phyloP scores from a whole-genome alignment of 495 filamentous ascomycete species.

The Parathielavia appendiculata region DNA sequence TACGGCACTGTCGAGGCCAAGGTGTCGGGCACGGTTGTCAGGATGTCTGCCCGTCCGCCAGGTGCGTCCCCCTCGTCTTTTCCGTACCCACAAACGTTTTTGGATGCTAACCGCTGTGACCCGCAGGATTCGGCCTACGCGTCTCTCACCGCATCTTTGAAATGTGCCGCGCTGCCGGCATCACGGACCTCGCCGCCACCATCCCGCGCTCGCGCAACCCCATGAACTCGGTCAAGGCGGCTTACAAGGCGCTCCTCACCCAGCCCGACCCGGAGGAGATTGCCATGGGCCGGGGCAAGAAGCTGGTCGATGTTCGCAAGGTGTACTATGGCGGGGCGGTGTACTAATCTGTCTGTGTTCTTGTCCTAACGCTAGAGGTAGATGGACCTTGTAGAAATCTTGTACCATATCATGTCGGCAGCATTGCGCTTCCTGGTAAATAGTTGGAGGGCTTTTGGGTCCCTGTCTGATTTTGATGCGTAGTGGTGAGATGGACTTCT shows the following conservation, averaged over 20 bases:
- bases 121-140: conserved; percentile 71
- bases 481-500: not conserved
- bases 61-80: conserved; percentile 51
- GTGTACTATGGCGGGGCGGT: conserved; percentile 89
- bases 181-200: conserved; percentile 76
- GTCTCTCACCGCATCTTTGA: conserved; percentile 88
- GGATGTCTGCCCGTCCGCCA: conserved; percentile 76
- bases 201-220: conserved; percentile 78
- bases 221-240: conserved; percentile 95
- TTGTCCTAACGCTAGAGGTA: not conserved
- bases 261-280: conserved; percentile 85
- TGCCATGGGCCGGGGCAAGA: conserved; percentile 79
- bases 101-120: conserved; percentile 13
- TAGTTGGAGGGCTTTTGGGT: no score
- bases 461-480: not conserved
- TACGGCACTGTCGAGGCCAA: conserved; percentile 81
- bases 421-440: not conserved
- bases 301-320: conserved; percentile 91
- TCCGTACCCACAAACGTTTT: not conserved
- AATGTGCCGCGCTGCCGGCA: conserved; percentile 76
- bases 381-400: conserved; percentile 4
- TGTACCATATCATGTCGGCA: not conserved
- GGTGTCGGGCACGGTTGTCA: conserved; percentile 73
- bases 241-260: conserved; percentile 70
- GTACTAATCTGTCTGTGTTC: conserved; percentile 29